Conservation (phyloP, 1,284 basidiomycete genomes). For the Earliella scabrosa region DNA sequence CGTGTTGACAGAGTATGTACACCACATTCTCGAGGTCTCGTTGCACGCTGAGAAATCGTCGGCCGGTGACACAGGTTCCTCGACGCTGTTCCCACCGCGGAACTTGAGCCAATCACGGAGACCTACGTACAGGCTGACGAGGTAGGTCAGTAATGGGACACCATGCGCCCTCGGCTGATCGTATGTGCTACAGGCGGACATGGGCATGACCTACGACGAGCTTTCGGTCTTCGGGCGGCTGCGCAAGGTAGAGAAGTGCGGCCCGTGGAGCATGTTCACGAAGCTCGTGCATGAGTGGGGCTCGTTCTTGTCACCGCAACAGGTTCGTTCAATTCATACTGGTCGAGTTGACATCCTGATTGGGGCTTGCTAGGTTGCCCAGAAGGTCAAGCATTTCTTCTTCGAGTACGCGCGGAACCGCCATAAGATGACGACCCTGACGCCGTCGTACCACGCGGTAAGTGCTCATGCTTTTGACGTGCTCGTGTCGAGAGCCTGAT, state of each 20-base stretch:
- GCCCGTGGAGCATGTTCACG: slow-evolving; percentile 96
- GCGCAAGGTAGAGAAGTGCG: slow-evolving; percentile 96
- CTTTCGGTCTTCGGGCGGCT: slow-evolving; percentile 92
- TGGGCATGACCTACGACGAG: slow-evolving; percentile 99
- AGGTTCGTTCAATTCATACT: slow-evolving; percentile 51
- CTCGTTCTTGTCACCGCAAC: slow-evolving; percentile 72
- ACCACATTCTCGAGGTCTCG: background rate
- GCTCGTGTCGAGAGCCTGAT: slow-evolving; percentile 2
- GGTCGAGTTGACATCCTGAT: background rate
- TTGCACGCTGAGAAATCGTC: background rate
- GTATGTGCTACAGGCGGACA: slow-evolving; percentile 69
- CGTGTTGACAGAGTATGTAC: slow-evolving; percentile 71
- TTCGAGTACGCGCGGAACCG: slow-evolving; percentile 96
- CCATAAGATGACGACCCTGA: slow-evolving; percentile 99
- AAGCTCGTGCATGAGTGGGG: slow-evolving; percentile 96
- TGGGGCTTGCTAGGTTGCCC: slow-evolving; percentile 71
- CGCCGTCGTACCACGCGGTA: slow-evolving; percentile 95
- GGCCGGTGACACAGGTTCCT: slow-evolving; percentile 68
- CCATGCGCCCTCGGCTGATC: too few species aligned
- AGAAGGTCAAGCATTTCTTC: slow-evolving; percentile 98
- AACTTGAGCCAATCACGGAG: slow-evolving; percentile 94
- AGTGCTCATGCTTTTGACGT: slow-evolving; percentile 34
- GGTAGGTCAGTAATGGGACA: slow-evolving; percentile 40
- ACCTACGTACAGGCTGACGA: slow-evolving; percentile 96
- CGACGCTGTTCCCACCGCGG: slow-evolving; percentile 91